Percentiles rank a stretch among this genome's conserved stretches.
Conservation (phyloP, 129 eudicot species). For the Rutidosis leptorrhynchoides region DNA sequence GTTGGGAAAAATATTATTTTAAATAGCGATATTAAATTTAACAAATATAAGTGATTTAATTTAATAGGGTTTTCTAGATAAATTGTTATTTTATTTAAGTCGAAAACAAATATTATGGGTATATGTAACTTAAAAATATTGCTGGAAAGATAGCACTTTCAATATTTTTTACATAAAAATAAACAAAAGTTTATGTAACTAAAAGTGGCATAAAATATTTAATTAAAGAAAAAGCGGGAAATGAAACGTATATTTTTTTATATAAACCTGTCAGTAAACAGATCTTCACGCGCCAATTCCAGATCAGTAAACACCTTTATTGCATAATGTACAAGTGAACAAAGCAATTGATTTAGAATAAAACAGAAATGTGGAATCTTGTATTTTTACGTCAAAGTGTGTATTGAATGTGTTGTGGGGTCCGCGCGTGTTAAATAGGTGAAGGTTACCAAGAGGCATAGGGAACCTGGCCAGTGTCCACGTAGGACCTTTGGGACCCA, state of each 20-base stretch:
- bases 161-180: neutral
- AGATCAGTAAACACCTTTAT: neutral
- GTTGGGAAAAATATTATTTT: neutral
- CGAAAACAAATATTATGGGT: neutral
- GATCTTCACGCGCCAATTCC: constrained; percentile 29
- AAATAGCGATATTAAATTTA: neutral
- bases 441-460: constrained; percentile 33
- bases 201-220: neutral
- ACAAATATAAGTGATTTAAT: neutral
- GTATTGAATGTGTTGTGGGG: constrained; percentile 33
- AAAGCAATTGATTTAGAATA: neutral
- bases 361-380: constrained; percentile 19
- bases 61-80: too few species aligned
- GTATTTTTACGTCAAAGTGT: constrained; percentile 23
- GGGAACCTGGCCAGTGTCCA: constrained; percentile 37
- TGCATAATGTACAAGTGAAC: neutral
- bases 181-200: neutral
- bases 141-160: constrained; percentile 16
- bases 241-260: constrained; percentile 14
- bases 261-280: constrained; percentile 16
- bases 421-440: constrained; percentile 35
- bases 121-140: neutral
- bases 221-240: constrained; percentile 49
- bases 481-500: constrained; percentile 26
- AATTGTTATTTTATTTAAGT: neutral